Evolutionary conservation across 352 stramenopile genomes (phyloP), one percentile per base, ranked within the genome.

Genomic region (Albugo candida): DNA sequence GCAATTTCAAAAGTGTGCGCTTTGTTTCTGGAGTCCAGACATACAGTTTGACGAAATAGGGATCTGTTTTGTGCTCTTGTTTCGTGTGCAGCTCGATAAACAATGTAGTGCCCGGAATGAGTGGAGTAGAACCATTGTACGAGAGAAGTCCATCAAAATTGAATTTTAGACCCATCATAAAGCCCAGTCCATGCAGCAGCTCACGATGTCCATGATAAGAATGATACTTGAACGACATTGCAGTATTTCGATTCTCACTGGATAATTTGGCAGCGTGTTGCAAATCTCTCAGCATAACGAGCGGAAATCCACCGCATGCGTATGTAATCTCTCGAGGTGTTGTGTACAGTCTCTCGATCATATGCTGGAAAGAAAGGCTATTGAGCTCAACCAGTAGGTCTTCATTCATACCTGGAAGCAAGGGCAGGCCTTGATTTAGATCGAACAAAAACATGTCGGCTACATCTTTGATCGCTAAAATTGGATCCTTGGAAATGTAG

Each of bases 181-280:
- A 79, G 5, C 75, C 75, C 14, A 88, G 52, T 1, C 72, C 75
- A 41, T 87, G 72, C 43, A 88, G 70, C 17, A 88, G 62, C 49
- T 88, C 75, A 39, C 75, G 72, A 42, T 88, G 75, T 37, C 75
- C 65, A 52, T 88, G 75, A 51, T 79, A 87, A 21, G 71, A 84
- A 36, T 71, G 65, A 58, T 83, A 87, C 55, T 82, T 86, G 48
- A 62, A 71, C 6, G 58, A 52, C 0, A 54, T 51, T 1, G 67
- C 64, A 5, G 57, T 68, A 8, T 3, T 24, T 8, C 8, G 38
- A 8, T 43, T 19, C 8, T 43, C 20, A 8, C 17, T 24, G 38
- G 3, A 3, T 19, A 8, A 24, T 43, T 43, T 24, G 8, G 20
- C 20, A 10, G 20, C 20, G 45, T 67, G 54, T 24, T 66, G 73